Percentiles rank a stretch among this genome's conserved stretches.
These are phyloP conservation scores for Phyllosticta citriasiana DNA, from an alignment of 2,329 filamentous ascomycete genomes.

Conservation along the genomic window DNA sequence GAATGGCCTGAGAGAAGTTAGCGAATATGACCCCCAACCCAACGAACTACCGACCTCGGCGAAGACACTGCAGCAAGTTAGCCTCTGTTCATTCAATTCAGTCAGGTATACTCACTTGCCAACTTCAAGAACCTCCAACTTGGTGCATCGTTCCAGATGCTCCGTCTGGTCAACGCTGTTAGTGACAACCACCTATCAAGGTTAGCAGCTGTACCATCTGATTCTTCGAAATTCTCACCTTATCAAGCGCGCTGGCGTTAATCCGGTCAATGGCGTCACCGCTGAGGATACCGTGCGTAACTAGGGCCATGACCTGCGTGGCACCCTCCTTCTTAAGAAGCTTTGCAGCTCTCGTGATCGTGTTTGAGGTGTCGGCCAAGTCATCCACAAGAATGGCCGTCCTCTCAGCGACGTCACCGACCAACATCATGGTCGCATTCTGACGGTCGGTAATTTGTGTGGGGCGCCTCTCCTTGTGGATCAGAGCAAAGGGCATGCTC, in stretches of 20 bases:
- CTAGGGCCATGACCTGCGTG: slow-evolving; percentile 78
- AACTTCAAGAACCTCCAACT: slow-evolving; percentile 86
- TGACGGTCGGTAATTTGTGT: slow-evolving; percentile 78
- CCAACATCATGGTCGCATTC: slow-evolving; percentile 82
- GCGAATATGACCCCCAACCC: background rate
- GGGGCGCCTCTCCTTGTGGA: slow-evolving; percentile 93
- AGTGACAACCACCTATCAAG: slow-evolving; percentile 56
- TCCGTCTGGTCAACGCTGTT: slow-evolving; percentile 89
- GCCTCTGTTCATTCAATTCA: background rate
- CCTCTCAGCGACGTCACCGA: slow-evolving; percentile 72
- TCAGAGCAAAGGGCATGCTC: slow-evolving; percentile 91
- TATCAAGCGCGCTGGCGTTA: slow-evolving; percentile 86
- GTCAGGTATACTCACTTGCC: slow-evolving; percentile 32
- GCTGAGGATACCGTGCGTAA: slow-evolving; percentile 91
- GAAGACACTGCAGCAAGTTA: slow-evolving; percentile 53
- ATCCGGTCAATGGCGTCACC: slow-evolving; percentile 91
- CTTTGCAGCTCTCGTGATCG: slow-evolving; percentile 91
- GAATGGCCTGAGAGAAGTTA: slow-evolving; percentile 54
- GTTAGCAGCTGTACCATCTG: background rate
- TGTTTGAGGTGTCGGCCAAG: slow-evolving; percentile 91
- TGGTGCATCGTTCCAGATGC: slow-evolving; percentile 66
- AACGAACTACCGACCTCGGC: slow-evolving; percentile 55
- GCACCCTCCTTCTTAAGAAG: slow-evolving; percentile 90
- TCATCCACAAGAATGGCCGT: slow-evolving; percentile 90
- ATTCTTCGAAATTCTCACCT: slow-evolving; percentile 40